Evolutionary conservation across 306 rosid genomes (phyloP), one percentile per base, ranked within the genome.

Genomic region (Trichosanthes cucumerina): DNA sequence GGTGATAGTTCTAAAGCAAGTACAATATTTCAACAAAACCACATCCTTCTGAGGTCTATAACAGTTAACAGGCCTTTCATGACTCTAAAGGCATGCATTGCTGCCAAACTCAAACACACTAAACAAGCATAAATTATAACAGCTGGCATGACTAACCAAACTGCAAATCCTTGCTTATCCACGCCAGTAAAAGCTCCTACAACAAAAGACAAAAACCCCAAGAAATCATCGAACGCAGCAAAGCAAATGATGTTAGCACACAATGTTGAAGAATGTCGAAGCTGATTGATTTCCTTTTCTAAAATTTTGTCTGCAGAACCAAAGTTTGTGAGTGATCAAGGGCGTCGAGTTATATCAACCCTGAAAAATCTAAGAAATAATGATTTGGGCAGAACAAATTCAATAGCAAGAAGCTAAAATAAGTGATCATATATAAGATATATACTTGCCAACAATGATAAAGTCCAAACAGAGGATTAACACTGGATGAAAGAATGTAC

Each of bases 401-500:
- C 15, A 46, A 52, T 43, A 41, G 60, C 34, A 76, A 26, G 63
- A 47, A 38, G 63, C 53, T 54, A 80, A 50, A 63, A 39, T 9
- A n/a, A 68, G 75, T 21, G 75, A 49, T 28, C 26, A 73, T 49
- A 49, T 74, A 74, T 74, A 33, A 33, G 62, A 74, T 74, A 59
- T 38, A 60, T 76, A 79, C 46, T 81, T 70, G 43, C 33, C 36
- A 80, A 62, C 59, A 84, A 82, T 79, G 47, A 83, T 63, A 79
- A 58, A 16, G 39, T 38, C 49, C 74, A 75, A 78, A 81, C 63
- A 76, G 65, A 86, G 87, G 41, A 84, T 79, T 75, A 84, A 85
- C 86, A 81, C 75, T 80, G 72, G 75, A 83, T 72, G 87, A 74
- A 81, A 84, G 87, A 44, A 89, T 88, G 71, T 89, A 89, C 92